Base-by-base conservation (phyloP, 768 basidiomycete genomes). In the Rubroboletus satanas region DNA sequence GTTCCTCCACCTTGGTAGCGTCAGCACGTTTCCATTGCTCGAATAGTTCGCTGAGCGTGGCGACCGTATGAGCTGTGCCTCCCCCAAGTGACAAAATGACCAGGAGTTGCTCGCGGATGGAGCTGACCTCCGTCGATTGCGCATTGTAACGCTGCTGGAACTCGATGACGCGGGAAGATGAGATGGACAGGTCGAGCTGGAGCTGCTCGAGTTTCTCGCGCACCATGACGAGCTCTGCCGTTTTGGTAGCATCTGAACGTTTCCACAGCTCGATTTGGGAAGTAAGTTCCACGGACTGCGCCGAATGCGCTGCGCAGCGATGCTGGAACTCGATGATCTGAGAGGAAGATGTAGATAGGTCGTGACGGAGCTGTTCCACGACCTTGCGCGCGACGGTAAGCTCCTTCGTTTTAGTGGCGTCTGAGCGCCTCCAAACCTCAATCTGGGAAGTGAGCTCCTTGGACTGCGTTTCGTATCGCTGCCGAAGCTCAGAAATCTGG, bases 361-460 rank as follows among this genome's bases (percentile, higher is more conserved):
- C 31, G 7, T 14, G 51, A 41, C 42, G 51, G 29, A 59, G 43
- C n/a, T 45, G 11, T 1, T 56, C 56, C 28, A 58, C 17, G 7
- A 44, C 52, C 18, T 28, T 52, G 44, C 45, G 51, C 12, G 15
- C 28, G 14, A 12, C n/a, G 1, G 47, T 32, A 18, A 57, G 52
- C 23, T 45, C 47, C 21, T 44, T 7, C 7, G 23, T 23, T 8
- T 42, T 42, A 1, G 41, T 8, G 23, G 4, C 14, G 7, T 46
- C 31, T 9, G 45, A 18, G 2, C 18, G 31, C 8, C 33, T 33
- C 12, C 12, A 46, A 18, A 6, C 18, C 12, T 46, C 45, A 7
- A 21, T 32, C 31, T 32, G 45, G 9, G n/a, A 14, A 12, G 11
- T 41, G 21, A 41, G 11, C 18, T 41, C 39, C 39, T 5, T 41